These are phyloP conservation scores for Boletus sp. DNA, from an alignment of 768 basidiomycete species.

Conservation along the genomic window DNA sequence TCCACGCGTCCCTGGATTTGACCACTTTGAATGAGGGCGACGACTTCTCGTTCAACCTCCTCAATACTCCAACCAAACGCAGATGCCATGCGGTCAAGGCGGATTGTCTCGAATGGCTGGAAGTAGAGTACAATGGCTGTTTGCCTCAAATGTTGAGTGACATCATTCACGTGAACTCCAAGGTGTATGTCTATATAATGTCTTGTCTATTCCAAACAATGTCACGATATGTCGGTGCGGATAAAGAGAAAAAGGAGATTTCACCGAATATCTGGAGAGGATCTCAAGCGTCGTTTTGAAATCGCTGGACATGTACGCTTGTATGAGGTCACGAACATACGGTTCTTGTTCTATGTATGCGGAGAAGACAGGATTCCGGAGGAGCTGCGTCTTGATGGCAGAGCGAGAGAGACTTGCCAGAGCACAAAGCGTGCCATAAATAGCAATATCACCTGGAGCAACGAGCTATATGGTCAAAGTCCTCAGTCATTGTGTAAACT, in stretches of 20 bases:
- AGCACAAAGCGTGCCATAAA: slow-evolving; percentile 82
- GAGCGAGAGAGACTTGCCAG: slow-evolving; percentile 73
- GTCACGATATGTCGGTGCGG: neutral
- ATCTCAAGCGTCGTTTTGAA: slow-evolving; percentile 81
- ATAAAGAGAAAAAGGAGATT: slow-evolving; percentile 5
- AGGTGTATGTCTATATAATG: slow-evolving; percentile 80
- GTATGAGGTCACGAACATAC: slow-evolving; percentile 81
- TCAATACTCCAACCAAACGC: slow-evolving; percentile 83
- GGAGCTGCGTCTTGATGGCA: slow-evolving; percentile 60
- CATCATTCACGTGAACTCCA: slow-evolving; percentile 55
- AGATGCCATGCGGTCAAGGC: slow-evolving; percentile 75
- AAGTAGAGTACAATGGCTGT: slow-evolving; percentile 86
- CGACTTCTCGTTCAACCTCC: slow-evolving; percentile 70
- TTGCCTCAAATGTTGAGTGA: slow-evolving; percentile 69
- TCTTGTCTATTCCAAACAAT: slow-evolving; percentile 51
- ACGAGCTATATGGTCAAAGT: slow-evolving; percentile 44
- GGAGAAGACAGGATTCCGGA: slow-evolving; percentile 69
- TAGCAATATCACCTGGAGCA: slow-evolving; percentile 77
- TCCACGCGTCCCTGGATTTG: slow-evolving; percentile 83
- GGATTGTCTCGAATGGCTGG: slow-evolving; percentile 83
- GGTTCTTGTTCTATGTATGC: slow-evolving; percentile 83
- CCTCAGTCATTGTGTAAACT: neutral
- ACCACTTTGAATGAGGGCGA: slow-evolving; percentile 72
- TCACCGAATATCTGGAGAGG: slow-evolving; percentile 68
- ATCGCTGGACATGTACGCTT: slow-evolving; percentile 80